These are phyloP conservation scores for Solanum corneliomulleri DNA, from an alignment of 257 asterid genomes.

Conservation along the genomic window DNA sequence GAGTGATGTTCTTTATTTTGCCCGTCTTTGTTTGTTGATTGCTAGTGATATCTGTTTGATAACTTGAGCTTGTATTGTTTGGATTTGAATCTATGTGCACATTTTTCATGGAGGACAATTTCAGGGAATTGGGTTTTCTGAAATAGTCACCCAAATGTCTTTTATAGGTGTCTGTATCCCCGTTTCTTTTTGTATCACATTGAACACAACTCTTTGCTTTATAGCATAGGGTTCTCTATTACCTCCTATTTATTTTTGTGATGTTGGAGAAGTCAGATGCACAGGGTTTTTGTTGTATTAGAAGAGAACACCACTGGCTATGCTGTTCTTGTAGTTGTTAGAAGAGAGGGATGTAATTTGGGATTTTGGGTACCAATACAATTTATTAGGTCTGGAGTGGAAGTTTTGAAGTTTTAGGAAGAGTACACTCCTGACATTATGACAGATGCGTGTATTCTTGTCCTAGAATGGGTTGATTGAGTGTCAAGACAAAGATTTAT, in stretches of 20 bases:
- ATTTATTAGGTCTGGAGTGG: not conserved
- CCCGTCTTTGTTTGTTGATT: not conserved
- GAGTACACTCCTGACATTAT: not conserved
- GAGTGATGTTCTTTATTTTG: not conserved
- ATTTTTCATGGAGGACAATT: not conserved
- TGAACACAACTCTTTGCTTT: not conserved
- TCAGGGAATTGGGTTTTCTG: not conserved
- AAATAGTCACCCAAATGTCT: not conserved
- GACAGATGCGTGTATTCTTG: not conserved
- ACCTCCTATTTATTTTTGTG: not conserved
- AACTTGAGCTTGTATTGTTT: not conserved
- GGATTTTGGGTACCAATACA: not conserved
- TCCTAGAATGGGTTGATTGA: not conserved
- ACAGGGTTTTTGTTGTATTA: not conserved
- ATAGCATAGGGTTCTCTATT: not conserved
- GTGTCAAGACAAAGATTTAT: not conserved
- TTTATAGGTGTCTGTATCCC: not conserved
- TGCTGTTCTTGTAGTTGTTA: not conserved
- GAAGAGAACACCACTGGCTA: not conserved
- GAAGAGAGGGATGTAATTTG: not conserved
- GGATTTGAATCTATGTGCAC: not conserved
- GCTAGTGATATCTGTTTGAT: not conserved
- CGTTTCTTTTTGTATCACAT: not conserved
- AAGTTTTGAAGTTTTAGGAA: not conserved
- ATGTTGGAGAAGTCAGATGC: not conserved